Base-by-base conservation (phyloP, 495 filamentous ascomycete genomes). In the Aspergillus coremiiformis region DNA sequence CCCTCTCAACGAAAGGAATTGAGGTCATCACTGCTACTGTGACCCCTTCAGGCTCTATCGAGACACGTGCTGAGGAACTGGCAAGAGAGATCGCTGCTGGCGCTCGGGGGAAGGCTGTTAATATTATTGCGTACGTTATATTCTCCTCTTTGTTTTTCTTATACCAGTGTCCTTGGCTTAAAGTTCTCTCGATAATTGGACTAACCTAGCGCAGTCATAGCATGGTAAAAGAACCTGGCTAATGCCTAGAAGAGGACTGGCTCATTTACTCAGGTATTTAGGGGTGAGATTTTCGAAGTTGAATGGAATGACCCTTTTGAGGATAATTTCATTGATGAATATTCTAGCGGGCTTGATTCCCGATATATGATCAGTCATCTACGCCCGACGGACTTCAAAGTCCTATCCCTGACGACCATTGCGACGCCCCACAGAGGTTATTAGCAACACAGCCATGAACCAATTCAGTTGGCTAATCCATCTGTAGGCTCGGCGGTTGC, bases 341-440 rank as follows among this genome's bases (percentile, higher is more conserved):
- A 4, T 26, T 32, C n/a, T 56, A 86, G 92, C 26, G 93, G 93
- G 4, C 78, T 96, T 39, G 93, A 96, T 69, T 83, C 89, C 11
- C 79, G 92, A 62, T 94, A 94, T 66, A 95, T 96, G 89, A 87
- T 96, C 56, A 90, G 86, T 47, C 77, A 74, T 39, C 73, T 95
- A 12, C 78, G 78, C 46, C 90, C 87, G 5, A 71, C 76, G 4
- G 77, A 84, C 27, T 85, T 93, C 42, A 80, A 84, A 53, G 83
- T 90, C 7, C 66, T 81, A 32, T 93, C 89, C 4, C 74, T 96
- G 42, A 93, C 92, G 5, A 96, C 93, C 1, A 81, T 96, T 44
- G 88, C 89, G 14, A 87, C 86, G 24, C 93, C 93, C 4, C 93
- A 98, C 67, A 80, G 86, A 61, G 90, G 87, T 72, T 21, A 44